These are phyloP conservation scores for Ustilago nuda DNA, from an alignment of 1,284 basidiomycete species.

Conservation along the genomic window DNA sequence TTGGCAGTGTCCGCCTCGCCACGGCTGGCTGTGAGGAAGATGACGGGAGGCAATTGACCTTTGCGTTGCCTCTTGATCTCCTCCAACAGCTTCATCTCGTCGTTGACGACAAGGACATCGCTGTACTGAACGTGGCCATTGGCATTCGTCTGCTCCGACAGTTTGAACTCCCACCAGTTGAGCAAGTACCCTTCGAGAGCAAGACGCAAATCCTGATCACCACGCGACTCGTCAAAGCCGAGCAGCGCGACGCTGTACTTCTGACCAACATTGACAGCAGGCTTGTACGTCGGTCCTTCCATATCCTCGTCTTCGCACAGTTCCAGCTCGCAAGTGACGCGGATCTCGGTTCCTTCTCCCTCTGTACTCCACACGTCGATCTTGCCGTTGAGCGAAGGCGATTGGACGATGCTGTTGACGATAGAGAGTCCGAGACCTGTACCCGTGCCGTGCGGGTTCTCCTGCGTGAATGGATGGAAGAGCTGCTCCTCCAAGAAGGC, in stretches of 20 bases:
- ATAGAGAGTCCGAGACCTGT: conserved; percentile 97
- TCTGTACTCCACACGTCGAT: conserved; percentile 86
- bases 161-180: conserved; percentile 82
- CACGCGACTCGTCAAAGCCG: conserved; percentile 78
- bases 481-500: conserved; percentile 79
- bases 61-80: conserved; percentile 28
- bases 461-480: conserved; percentile 95
- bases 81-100: conserved; percentile 76
- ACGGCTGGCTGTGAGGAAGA: conserved; percentile 79
- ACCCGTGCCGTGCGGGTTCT: conserved; percentile 86
- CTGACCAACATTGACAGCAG: conserved; percentile 71
- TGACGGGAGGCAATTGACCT: conserved; percentile 75
- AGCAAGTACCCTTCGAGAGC: conserved; percentile 78
- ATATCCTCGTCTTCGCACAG: conserved; percentile 63
- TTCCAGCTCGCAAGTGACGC: conserved; percentile 85
- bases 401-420: conserved; percentile 90
- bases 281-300: conserved; percentile 67
- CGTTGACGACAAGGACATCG: conserved; percentile 85
- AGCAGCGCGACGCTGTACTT: conserved; percentile 78
- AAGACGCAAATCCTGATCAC: conserved; percentile 77
- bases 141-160: conserved; percentile 19
- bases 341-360: conserved; percentile 91
- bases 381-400: conserved; percentile 86
- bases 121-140: conserved; percentile 69
- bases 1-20: conserved; percentile 76